Conservation (phyloP, 345 rosid species). For the Gossypium raimondii region DNA sequence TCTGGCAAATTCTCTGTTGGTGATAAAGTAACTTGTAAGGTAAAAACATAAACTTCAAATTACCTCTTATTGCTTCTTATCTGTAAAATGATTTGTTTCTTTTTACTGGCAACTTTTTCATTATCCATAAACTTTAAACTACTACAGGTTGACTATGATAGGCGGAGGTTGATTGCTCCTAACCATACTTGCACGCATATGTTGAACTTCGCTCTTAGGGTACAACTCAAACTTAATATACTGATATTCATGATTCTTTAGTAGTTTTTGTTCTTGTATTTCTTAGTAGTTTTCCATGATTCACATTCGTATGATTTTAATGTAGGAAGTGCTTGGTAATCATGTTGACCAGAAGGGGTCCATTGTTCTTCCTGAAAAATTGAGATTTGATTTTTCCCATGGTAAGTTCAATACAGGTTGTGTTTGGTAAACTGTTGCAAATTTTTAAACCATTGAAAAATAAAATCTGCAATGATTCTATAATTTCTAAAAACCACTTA, state of each 20-base stretch:
- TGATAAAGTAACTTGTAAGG: slow-evolving; percentile 81
- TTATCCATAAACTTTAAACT: neutral
- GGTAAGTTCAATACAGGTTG: slow-evolving; percentile 40
- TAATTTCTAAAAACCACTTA: neutral
- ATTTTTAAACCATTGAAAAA: neutral
- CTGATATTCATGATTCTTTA: neutral
- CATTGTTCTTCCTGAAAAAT: slow-evolving; percentile 90
- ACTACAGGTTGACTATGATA: slow-evolving; percentile 82
- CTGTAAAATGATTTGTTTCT: neutral
- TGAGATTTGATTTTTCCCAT: slow-evolving; percentile 96
- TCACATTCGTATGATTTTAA: slow-evolving; percentile 13
- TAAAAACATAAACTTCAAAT: slow-evolving; percentile 21
- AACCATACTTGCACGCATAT: slow-evolving; percentile 98
- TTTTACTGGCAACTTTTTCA: neutral
- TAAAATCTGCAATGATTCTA: neutral
- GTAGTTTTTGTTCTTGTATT: neutral
- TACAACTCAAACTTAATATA: neutral
- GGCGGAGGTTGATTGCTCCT: slow-evolving; percentile 92
- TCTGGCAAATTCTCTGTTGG: slow-evolving; percentile 52
- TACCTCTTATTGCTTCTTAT: neutral
- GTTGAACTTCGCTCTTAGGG: slow-evolving; percentile 96
- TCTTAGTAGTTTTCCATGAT: neutral
- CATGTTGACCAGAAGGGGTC: slow-evolving; percentile 99
- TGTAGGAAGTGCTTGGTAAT: slow-evolving; percentile 89
- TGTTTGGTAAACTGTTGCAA: neutral